Evolutionary conservation across 2,329 filamentous ascomycete genomes (phyloP), one percentile per base, ranked within the genome.

Genomic region (Gyromitra esculenta): DNA sequence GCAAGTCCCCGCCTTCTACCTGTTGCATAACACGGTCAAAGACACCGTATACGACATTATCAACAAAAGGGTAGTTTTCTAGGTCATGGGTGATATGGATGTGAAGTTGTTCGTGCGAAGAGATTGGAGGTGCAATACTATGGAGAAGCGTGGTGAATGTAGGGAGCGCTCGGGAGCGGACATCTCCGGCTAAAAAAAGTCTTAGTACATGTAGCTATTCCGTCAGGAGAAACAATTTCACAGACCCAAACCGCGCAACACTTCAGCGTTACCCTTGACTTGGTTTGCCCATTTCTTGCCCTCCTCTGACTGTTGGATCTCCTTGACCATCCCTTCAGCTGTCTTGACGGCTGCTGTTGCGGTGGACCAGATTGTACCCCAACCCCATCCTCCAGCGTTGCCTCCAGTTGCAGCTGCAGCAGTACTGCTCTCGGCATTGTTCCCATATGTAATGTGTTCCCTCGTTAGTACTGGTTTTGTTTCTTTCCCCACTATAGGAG

Each of bases 11-110:
- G 79, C 96, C 96, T 85, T 99, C 96, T 59, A 99, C 96, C 85
- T 99, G 96, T n/a, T 94, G 89, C 96, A 99, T 99, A 81, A 99
- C 94, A 68, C 94, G 91, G 71, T 92, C 92, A 85, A 99, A 99
- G 79, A 96, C 94, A 74, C 89, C 88, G 84, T 98, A 93, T 81
- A 98, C 93, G 70, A 97, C 88, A 18, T 95, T 94, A 83, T 98
- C 95, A 80, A 99, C 89, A 18, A 93, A 95, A 1, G 96, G 96
- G 83, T 99, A 99, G 80, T 93, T 93, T 80, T 94, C 90, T 56
- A 99, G 89, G 83, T 98, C 96, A 86, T 99, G 96, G 7, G 95
- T 97, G 79, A 96, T 96, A 85, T 99, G 96, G 81, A 99, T 98
- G 81, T 96, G 92, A 6, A 99, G 91, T 64, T 95, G 92, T 85